Percentiles rank a stretch among this genome's conserved stretches.
Conservation (phyloP, 169 alveolate species). For the Plasmodium sp. region DNA sequence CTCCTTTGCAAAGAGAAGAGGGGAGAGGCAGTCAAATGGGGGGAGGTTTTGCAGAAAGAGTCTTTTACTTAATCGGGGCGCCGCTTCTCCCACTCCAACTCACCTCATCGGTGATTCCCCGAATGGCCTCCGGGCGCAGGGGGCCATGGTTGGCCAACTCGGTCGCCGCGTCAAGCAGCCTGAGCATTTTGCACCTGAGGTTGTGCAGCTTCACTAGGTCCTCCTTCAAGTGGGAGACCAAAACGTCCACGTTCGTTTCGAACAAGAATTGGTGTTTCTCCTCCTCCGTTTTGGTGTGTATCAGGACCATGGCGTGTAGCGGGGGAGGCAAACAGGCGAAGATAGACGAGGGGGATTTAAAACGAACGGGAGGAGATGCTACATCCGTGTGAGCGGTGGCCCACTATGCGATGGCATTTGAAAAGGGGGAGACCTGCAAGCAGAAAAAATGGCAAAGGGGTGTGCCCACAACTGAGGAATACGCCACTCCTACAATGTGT, state of each 20-base stretch:
- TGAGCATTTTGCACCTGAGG: constrained; percentile 87
- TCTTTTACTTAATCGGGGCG: neutral
- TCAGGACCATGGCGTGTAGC: constrained; percentile 89
- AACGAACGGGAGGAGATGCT: neutral
- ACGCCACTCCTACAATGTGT: neutral
- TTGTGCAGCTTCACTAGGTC: constrained; percentile 86
- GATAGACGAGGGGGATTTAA: neutral
- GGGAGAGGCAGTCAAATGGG: neutral
- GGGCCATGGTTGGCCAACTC: constrained; percentile 95
- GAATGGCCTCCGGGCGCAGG: constrained; percentile 93
- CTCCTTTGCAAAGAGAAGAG: constrained; percentile 40
- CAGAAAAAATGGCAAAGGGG: neutral
- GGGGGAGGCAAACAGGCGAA: neutral
- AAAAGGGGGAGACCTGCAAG: neutral
- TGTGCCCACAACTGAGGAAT: neutral
- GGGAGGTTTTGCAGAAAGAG: neutral
- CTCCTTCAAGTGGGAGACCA: constrained; percentile 80
- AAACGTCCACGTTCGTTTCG: constrained; percentile 86
- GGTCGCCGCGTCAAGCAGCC: constrained; percentile 87
- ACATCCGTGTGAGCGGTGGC: neutral
- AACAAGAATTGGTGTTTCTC: constrained; percentile 92
- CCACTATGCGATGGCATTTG: neutral
- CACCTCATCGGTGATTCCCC: constrained; percentile 94
- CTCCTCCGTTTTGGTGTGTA: constrained; percentile 91
- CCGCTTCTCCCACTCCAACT: neutral